Base-by-base conservation (phyloP, 176 grass and related monocot species). In the Thalia dealbata region DNA sequence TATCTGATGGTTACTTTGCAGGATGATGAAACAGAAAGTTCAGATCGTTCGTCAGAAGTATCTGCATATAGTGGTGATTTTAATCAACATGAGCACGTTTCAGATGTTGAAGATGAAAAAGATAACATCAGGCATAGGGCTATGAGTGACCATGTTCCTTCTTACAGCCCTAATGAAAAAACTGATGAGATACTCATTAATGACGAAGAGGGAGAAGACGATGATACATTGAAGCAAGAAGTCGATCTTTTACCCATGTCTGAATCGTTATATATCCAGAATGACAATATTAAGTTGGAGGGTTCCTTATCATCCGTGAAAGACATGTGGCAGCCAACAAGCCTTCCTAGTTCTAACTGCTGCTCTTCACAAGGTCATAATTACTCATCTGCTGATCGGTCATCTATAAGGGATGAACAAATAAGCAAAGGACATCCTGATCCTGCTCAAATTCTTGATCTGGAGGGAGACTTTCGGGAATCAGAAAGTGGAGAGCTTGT, bases 1-100 rank as follows among this genome's bases (percentile, higher is more conserved):
- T 52, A 38, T 52, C 13, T 13, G 51, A 52, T 52, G 51, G 51
- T 52, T 52, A 52, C 13, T 52, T 52, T 52, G 13, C 75, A 78
- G 83, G 78, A 82, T 76, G 72, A 79, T 65, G 82, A 76, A 55
- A 45, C 41, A 76, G 79, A 84, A 56, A 55, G 73, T 41, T 30
- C 79, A 64, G 50, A 77, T 71, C 41, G 24, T 25, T 55, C 43
- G 71, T 51, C 24, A n/a, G 69, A 84, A 73, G 60, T 68, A 50
- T 10, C 74, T 67, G 75, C 26, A 64, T 61, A 61, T 12, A 25
- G 58, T 61, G 78, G 61, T 32, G 28, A 52, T 79, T 43, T 44
- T 88, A 56, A 80, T 69, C 67, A 64, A 30, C 81, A 82, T 56
- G 38, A 79, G 21, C 59, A 29, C 52, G 81, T 22, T 24, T 52